A percentile compares a stretch with the other conserved stretches of the same genome.
phyloP scores from a whole-genome alignment of 2,329 filamentous ascomycete species.

The Cercospora sp. region DNA sequence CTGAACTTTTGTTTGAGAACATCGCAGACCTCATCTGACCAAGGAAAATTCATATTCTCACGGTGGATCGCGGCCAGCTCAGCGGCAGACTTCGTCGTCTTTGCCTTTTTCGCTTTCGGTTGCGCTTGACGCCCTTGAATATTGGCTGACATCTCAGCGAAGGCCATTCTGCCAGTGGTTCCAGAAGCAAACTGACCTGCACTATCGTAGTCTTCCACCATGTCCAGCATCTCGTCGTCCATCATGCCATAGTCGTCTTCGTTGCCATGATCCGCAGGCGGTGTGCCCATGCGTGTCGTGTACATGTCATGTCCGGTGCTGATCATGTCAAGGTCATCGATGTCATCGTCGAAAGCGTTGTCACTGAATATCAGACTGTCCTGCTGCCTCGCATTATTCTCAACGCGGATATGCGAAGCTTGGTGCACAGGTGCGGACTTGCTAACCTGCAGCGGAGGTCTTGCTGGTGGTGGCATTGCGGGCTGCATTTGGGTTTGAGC shows the following conservation, averaged over 20 bases:
- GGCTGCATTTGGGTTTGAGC: conserved; percentile 36
- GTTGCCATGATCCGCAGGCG: conserved; percentile 32
- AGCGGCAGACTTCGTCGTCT: conserved; percentile 20
- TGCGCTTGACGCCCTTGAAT: conserved; percentile 21
- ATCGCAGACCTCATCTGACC: conserved; percentile 81
- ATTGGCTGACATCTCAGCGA: conserved; percentile 38
- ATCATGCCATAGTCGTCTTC: conserved; percentile 39
- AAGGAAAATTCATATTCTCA: conserved; percentile 54
- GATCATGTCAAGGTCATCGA: conserved; percentile 30
- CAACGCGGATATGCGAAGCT: background rate
- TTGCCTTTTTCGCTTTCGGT: conserved; percentile 31
- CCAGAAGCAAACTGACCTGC: conserved; percentile 28
- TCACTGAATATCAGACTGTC: conserved; percentile 7
- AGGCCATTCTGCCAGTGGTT: conserved; percentile 28
- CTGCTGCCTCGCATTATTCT: conserved; percentile 4
- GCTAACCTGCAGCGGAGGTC: background rate
- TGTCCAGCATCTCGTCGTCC: conserved; percentile 44
- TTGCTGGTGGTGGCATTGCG: conserved; percentile 23
- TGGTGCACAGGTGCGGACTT: background rate
- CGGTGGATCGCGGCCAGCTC: conserved; percentile 29
- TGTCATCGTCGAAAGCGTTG: conserved; percentile 25
- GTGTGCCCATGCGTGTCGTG: conserved; percentile 41
- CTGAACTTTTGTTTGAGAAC: conserved; percentile 82
- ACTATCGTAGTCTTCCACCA: conserved; percentile 47
- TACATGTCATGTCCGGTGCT: conserved; percentile 37